Evolutionary conservation across 495 filamentous ascomycete genomes (phyloP).

Genomic region (Penicillium longicatenatum): DNA sequence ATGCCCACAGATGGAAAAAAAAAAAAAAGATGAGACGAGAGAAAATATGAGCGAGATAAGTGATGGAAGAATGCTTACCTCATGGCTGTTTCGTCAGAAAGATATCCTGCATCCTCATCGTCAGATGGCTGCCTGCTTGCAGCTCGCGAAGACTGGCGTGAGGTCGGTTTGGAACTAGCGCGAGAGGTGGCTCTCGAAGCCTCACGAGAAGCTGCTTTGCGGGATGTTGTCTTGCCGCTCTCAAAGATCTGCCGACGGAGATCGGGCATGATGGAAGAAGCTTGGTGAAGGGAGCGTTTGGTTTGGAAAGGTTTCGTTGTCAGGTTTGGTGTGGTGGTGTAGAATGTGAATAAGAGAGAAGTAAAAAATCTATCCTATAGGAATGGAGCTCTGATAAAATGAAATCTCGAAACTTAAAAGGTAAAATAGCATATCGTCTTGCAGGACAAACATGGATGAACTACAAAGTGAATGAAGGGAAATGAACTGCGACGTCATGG

Average conservation of each 20-base stretch:
- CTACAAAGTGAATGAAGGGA: neutral
- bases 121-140: constrained; percentile 66
- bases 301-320: constrained; percentile 5
- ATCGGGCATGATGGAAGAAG: constrained; percentile 42
- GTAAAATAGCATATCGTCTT: constrained; percentile 36
- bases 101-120: constrained; percentile 70
- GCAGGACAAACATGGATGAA: constrained; percentile 14
- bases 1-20: constrained; percentile 21
- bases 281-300: constrained; percentile 10
- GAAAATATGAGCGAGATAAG: constrained; percentile 6
- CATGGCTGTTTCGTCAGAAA: constrained; percentile 69
- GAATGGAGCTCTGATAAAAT: constrained; percentile 28
- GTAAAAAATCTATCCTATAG: constrained; percentile 28
- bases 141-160: constrained; percentile 59
- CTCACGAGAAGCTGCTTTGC: constrained; percentile 77
- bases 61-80: constrained; percentile 52
- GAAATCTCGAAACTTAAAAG: constrained; percentile 17
- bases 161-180: constrained; percentile 60
- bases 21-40: constrained; percentile 15
- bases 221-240: constrained; percentile 89
- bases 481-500: constrained; percentile 1
- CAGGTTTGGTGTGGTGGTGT: neutral
- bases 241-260: constrained; percentile 79
- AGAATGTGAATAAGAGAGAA: neutral
- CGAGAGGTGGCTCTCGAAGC: constrained; percentile 67